Conservation (phyloP, 1,139 yeast species). For the Pichia sp. region DNA sequence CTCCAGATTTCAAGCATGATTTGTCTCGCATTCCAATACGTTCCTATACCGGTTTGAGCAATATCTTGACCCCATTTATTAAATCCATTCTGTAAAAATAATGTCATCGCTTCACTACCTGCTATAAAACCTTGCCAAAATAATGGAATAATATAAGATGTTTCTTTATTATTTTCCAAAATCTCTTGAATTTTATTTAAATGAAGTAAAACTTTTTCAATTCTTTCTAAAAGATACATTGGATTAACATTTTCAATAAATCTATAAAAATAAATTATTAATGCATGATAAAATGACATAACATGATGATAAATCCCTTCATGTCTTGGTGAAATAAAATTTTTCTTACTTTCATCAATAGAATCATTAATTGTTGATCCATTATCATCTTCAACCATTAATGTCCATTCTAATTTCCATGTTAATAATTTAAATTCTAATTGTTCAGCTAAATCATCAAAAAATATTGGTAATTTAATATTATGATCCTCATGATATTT, state of each 20-base stretch:
- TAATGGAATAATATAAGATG: slow-evolving; percentile 59
- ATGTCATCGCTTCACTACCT: slow-evolving; percentile 71
- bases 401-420: slow-evolving; percentile 67
- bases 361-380: slow-evolving; percentile 28
- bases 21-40: slow-evolving; percentile 81
- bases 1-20: slow-evolving; percentile 87
- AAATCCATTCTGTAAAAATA: slow-evolving; percentile 56
- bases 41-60: slow-evolving; percentile 68
- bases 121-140: slow-evolving; percentile 90
- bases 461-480: slow-evolving; percentile 37
- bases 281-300: slow-evolving; percentile 69
- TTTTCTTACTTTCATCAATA: slow-evolving; percentile 20
- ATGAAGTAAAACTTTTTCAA: slow-evolving; percentile 55
- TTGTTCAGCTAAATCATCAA: slow-evolving; percentile 39
- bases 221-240: slow-evolving; percentile 50
- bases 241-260: slow-evolving; percentile 53
- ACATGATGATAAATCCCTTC: slow-evolving; percentile 81
- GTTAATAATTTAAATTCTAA: slow-evolving; percentile 47
- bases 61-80: slow-evolving; percentile 78
- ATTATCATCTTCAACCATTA: slow-evolving; percentile 26
- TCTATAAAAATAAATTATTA: slow-evolving; percentile 69
- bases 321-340: slow-evolving; percentile 49
- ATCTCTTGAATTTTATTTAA: slow-evolving; percentile 57
- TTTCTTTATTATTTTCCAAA: slow-evolving; percentile 36
- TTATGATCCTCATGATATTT: slow-evolving; percentile 41